These are phyloP conservation scores for Casuarina glauca DNA, from an alignment of 306 rosid genomes.

Conservation along the genomic window DNA sequence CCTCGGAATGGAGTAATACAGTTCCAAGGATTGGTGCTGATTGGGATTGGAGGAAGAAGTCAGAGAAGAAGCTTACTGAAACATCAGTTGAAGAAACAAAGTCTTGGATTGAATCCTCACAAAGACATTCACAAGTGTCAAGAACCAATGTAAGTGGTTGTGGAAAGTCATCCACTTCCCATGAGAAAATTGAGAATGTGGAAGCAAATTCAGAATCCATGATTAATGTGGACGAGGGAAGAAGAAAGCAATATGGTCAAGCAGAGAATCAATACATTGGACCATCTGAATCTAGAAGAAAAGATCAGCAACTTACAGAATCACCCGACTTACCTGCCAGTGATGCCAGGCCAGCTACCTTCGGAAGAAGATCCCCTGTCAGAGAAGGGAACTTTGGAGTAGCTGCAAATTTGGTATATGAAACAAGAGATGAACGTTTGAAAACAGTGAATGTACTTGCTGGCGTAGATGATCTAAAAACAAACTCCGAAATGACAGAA, in stretches of 20 bases:
- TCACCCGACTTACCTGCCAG: constrained; percentile 27
- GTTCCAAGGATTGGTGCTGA: constrained; percentile 37
- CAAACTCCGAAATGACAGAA: constrained; percentile 36
- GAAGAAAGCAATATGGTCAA: constrained; percentile 41
- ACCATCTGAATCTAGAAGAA: constrained; percentile 38
- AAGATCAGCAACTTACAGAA: constrained; percentile 37
- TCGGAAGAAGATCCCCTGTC: constrained; percentile 31
- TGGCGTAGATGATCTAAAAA: constrained; percentile 33
- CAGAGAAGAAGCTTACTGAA: constrained; percentile 59
- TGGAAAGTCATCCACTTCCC: constrained; percentile 47
- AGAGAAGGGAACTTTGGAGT: constrained; percentile 42
- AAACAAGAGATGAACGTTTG: constrained; percentile 35
- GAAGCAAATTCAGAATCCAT: constrained; percentile 45
- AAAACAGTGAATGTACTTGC: constrained; percentile 30
- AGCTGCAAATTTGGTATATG: constrained; percentile 35
- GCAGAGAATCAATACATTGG: constrained; percentile 35
- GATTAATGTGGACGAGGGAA: constrained; percentile 34
- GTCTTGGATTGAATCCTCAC: constrained; percentile 41
- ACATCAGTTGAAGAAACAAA: constrained; percentile 39
- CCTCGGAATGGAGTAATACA: constrained; percentile 38
- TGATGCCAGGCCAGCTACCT: constrained; percentile 37
- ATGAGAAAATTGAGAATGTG: constrained; percentile 39
- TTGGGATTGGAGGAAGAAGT: constrained; percentile 64
- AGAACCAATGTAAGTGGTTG: constrained; percentile 39
- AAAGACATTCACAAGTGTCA: constrained; percentile 34